Conservation (phyloP, 2,329 filamentous ascomycete species). For the Lasiodiplodia citricola region DNA sequence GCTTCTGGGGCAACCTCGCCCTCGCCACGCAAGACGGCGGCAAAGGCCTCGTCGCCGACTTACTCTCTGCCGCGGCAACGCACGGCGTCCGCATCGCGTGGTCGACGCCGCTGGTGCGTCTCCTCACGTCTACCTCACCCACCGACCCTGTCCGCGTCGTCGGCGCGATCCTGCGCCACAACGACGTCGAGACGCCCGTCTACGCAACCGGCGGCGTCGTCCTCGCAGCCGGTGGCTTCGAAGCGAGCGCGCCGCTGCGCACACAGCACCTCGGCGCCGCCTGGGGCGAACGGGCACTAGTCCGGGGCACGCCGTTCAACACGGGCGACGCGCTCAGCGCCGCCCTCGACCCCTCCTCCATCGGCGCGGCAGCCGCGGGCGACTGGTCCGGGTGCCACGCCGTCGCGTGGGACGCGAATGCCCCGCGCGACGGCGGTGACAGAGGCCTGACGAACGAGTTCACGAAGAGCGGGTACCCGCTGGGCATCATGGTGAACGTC, state of each 20-base stretch:
- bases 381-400: slow-evolving; percentile 71
- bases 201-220: slow-evolving; percentile 51
- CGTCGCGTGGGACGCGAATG: slow-evolving; percentile 69
- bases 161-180: slow-evolving; percentile 40
- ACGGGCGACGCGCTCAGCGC: slow-evolving; percentile 55
- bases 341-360: too few relatives aligned
- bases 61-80: slow-evolving; percentile 50
- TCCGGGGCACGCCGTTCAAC: slow-evolving; percentile 69
- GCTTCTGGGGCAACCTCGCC: slow-evolving; percentile 71
- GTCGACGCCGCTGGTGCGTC: slow-evolving; percentile 52
- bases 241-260: slow-evolving; percentile 64
- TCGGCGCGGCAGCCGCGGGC: slow-evolving; percentile 47
- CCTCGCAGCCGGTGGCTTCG: slow-evolving; percentile 67
- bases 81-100: slow-evolving; percentile 55
- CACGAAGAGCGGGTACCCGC: slow-evolving; percentile 71
- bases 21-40: slow-evolving; percentile 65
- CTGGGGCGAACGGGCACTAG: slow-evolving; percentile 66
- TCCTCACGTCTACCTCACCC: slow-evolving; percentile 40
- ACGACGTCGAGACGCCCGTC: slow-evolving; percentile 37
- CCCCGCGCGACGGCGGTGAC: slow-evolving; percentile 61
- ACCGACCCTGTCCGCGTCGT: slow-evolving; percentile 32
- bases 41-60: slow-evolving; percentile 61
- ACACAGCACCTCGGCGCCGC: slow-evolving; percentile 61
- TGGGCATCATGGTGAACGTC: slow-evolving; percentile 68
- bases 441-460: slow-evolving; percentile 67